Conservation (phyloP, 768 basidiomycete species). For the Boletus speciosus region DNA sequence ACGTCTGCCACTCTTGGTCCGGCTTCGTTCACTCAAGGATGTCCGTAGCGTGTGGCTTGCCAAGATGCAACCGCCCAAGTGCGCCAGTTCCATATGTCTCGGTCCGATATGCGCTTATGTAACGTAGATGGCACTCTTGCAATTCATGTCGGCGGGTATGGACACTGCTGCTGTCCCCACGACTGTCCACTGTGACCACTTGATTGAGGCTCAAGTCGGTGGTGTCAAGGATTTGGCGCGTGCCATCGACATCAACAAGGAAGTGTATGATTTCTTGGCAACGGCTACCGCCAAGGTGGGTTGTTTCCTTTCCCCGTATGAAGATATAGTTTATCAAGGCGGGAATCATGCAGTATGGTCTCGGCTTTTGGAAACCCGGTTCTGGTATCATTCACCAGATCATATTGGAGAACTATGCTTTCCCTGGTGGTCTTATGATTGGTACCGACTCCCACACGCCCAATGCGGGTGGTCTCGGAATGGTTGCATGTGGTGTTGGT, state of each 20-base stretch:
- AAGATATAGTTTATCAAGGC: not conserved
- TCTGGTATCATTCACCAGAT: conserved; percentile 99
- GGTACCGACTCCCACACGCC: conserved; percentile 99
- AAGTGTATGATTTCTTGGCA: conserved; percentile 99
- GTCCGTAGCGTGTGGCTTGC: conserved; percentile 73
- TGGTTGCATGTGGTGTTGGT: conserved; percentile 99
- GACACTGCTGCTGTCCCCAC: conserved; percentile 96
- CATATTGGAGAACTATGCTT: conserved; percentile 98
- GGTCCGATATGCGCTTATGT: conserved; percentile 24
- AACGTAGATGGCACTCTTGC: conserved; percentile 92
- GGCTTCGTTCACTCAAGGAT: conserved; percentile 1
- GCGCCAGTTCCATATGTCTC: conserved; percentile 22
- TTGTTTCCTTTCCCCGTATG: conserved; percentile 8
- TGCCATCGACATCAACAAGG: conserved; percentile 91
- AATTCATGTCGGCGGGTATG: conserved; percentile 99
- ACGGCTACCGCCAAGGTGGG: conserved; percentile 88
- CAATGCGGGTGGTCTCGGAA: conserved; percentile 98
- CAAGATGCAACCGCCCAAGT: conserved; percentile 91
- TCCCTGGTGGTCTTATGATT: conserved; percentile 99
- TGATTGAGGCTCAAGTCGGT: conserved; percentile 96
- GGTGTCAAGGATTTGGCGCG: conserved; percentile 92
- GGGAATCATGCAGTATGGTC: conserved; percentile 67
- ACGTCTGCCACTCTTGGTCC: conserved; percentile 32
- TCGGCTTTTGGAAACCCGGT: conserved; percentile 99
- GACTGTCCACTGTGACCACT: conserved; percentile 98